Evolutionary conservation across 1,284 basidiomycete genomes (phyloP), one percentile per base, ranked within the genome.

Genomic region (Pseudozyma thailandica): DNA sequence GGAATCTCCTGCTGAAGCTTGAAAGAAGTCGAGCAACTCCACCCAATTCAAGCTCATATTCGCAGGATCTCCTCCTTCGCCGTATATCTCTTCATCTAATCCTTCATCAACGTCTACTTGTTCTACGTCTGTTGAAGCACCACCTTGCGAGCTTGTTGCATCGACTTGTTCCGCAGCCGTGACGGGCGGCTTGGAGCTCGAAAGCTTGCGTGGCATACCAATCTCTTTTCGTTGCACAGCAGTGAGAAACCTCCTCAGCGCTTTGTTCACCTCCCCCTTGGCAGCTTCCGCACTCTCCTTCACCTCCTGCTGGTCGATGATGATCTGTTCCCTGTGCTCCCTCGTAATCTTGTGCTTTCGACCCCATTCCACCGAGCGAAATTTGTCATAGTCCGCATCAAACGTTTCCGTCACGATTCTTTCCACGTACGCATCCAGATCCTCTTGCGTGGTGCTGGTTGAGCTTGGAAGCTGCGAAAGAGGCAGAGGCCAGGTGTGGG

Each of bases 211-310:
- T n/a, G 28, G 38, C 6, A 41, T 9, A 18, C 37, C 56, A 13
- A 66, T 48, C 4, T 44, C 13, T 9, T 49, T 51, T 25, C 48
- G 59, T 16, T 66, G 50, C n/a, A 51, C 52, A n/a, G 35, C 63
- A 1, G 21, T 10, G 13, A 55, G 28, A 45, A 66, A 51, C 30
- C 44, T 50, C 0, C 23, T 38, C 35, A 66, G 23, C 38, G 50
- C 51, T 4, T 48, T 59, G 5, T 58, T 48, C 8, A 65, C 62
- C 35, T 58, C 27, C 25, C 37, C 51, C 20, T 59, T 54, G 2
- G 62, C 62, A 12, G 62, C 55, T 2, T 48, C 31, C 4, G 62
- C 62, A 37, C 62, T 65, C 21, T 58, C 55, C 12, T 54, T 39
- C 0, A 65, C 62, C 25, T 65, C 55, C 1, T 39, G 30, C 0